phyloP scores from a whole-genome alignment of 192 early-diverging fungal genomes.

The Backusella westeae region DNA sequence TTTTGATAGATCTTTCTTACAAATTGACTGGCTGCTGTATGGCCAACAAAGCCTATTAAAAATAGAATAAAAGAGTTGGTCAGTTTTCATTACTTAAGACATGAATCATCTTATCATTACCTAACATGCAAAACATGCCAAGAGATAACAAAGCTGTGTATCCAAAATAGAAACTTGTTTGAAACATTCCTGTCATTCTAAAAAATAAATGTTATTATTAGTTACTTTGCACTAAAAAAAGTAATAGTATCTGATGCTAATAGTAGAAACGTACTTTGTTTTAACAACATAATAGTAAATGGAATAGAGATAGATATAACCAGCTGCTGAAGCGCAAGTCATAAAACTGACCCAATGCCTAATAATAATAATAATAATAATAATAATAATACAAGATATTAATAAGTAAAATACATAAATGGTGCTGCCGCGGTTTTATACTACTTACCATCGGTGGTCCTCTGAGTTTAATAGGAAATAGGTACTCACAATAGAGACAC shows the following conservation, averaged over 20 bases:
- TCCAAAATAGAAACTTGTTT: conserved; percentile 80
- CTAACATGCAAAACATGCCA: conserved; percentile 66
- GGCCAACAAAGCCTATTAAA: conserved; percentile 53
- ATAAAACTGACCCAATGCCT: conserved; percentile 79
- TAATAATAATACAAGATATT: no score
- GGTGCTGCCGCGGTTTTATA: not conserved
- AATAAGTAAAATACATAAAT: not conserved
- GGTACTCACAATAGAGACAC: conserved; percentile 68
- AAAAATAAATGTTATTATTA: not conserved
- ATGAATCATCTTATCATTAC: conserved; percentile 25
- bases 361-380: conserved; percentile 6
- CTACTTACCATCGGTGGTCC: conserved; percentile 69
- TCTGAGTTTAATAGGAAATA: conserved; percentile 80
- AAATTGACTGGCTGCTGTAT: conserved; percentile 64
- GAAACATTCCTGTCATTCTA: conserved; percentile 81
- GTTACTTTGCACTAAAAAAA: not conserved
- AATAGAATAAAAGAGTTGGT: not conserved
- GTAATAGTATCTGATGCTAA: not conserved
- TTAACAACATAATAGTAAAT: conserved; percentile 71
- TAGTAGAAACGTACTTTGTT: conserved; percentile 57
- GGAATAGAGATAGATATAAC: conserved; percentile 77
- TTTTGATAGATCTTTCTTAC: conserved; percentile 71
- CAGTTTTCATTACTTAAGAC: not conserved
- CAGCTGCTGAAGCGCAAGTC: conserved; percentile 70
- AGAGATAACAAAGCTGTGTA: conserved; percentile 68